phyloP scores from a whole-genome alignment of 2,329 filamentous ascomycete genomes.

The Colletotrichum sp. region DNA sequence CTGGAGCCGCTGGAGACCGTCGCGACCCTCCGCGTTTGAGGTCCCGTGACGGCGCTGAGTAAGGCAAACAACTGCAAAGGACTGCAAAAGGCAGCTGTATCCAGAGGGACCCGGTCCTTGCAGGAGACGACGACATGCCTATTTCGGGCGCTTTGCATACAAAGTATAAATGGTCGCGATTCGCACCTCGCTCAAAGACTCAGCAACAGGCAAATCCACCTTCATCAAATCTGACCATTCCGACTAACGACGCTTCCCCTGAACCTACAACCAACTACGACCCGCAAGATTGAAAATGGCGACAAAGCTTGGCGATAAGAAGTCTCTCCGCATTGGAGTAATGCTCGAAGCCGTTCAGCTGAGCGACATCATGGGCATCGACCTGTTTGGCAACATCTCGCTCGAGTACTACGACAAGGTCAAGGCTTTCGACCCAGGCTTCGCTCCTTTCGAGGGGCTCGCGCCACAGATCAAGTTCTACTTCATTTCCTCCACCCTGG shows the following conservation, averaged over 20 bases:
- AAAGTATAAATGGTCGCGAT: background rate
- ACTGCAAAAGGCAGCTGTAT: background rate
- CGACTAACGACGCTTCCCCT: background rate
- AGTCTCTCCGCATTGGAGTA: constrained; percentile 40
- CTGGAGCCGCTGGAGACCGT: background rate
- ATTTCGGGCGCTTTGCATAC: background rate
- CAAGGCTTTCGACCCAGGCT: constrained; percentile 22
- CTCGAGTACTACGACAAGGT: constrained; percentile 24
- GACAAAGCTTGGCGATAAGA: constrained; percentile 1
- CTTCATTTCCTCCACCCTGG: constrained; percentile 39
- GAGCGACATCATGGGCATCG: constrained; percentile 42
- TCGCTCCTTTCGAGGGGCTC: constrained; percentile 22
- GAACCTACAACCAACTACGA: background rate
- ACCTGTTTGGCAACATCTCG: constrained; percentile 41
- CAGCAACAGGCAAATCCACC: background rate
- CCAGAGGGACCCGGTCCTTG: background rate
- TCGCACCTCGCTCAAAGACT: background rate
- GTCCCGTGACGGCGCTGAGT: background rate
- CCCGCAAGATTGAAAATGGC: background rate
- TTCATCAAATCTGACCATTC: background rate
- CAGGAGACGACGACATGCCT: background rate
- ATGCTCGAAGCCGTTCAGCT: constrained; percentile 43
- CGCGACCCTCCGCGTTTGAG: background rate
- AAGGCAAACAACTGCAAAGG: background rate
- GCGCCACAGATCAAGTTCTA: constrained; percentile 38